Evolutionary conservation across 73 alveolate species (phyloP).

Genomic region (Uronychia setigera): DNA sequence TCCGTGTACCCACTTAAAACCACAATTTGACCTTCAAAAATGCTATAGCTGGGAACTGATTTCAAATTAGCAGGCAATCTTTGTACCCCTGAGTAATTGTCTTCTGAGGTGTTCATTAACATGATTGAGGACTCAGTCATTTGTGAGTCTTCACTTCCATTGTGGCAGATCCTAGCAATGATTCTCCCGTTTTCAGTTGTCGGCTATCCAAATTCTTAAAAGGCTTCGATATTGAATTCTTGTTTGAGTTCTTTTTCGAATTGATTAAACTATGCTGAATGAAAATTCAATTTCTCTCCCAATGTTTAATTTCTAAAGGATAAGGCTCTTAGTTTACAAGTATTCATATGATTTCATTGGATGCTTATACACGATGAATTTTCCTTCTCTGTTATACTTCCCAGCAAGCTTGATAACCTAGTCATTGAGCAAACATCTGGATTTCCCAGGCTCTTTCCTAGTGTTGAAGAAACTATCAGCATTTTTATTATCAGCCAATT

Average conservation of each 20-base stretch:
- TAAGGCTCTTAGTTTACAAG: not conserved
- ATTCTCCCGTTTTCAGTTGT: slow-evolving; percentile 31
- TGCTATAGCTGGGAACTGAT: slow-evolving; percentile 1
- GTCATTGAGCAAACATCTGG: too few relatives aligned
- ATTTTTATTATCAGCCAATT: too few relatives aligned
- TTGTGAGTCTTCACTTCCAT: slow-evolving; percentile 21
- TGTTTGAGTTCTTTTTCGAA: slow-evolving; percentile 20
- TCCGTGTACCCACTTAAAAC: slow-evolving; percentile 54
- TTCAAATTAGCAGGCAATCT: slow-evolving; percentile 26
- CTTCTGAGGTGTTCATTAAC: slow-evolving; percentile 45
- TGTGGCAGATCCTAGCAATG: slow-evolving; percentile 46
- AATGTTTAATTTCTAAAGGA: slow-evolving; percentile 5
- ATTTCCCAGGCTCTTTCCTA: too few relatives aligned
- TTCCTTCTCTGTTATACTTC: slow-evolving; percentile 12
- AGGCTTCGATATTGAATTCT: slow-evolving; percentile 20
- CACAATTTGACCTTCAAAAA: slow-evolving; percentile 59
- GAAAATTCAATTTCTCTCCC: not conserved
- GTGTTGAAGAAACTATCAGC: not conserved
- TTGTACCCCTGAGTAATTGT: slow-evolving; percentile 19
- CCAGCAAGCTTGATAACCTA: not conserved
- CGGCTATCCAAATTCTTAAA: slow-evolving; percentile 23
- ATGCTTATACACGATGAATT: not conserved
- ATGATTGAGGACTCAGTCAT: slow-evolving; percentile 24
- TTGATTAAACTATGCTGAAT: slow-evolving; percentile 24
- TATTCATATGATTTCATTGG: slow-evolving; percentile 14